These are phyloP conservation scores for Echites panduratus DNA, from an alignment of 257 asterid species.

Conservation along the genomic window DNA sequence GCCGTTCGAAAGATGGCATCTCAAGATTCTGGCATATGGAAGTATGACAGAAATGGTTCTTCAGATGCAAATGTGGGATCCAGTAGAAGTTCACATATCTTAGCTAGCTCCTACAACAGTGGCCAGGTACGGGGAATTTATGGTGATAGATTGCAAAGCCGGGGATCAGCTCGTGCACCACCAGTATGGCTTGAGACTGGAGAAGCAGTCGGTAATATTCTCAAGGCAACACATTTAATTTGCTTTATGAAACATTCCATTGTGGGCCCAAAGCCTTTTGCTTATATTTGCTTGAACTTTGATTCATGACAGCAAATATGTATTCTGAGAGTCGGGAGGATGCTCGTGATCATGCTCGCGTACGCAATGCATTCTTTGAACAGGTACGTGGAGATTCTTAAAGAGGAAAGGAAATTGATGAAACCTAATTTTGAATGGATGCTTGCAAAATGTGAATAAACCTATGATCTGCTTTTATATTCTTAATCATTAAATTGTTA, in stretches of 20 bases:
- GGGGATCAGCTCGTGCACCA: slow-evolving; percentile 57
- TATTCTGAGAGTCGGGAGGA: slow-evolving; percentile 96
- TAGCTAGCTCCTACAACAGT: slow-evolving; percentile 49
- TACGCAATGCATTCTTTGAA: slow-evolving; percentile 88
- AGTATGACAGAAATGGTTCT: slow-evolving; percentile 55
- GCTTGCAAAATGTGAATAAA: background rate
- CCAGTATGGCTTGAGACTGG: slow-evolving; percentile 80
- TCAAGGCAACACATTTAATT: slow-evolving; percentile 23
- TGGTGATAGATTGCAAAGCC: slow-evolving; percentile 48
- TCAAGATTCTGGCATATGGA: slow-evolving; percentile 75
- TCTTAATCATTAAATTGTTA: background rate
- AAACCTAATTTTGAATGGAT: background rate
- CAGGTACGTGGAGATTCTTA: slow-evolving; percentile 77
- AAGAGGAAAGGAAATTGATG: background rate
- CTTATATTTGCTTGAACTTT: slow-evolving; percentile 31
- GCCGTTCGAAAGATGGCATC: slow-evolving; percentile 73
- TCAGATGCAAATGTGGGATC: slow-evolving; percentile 60
- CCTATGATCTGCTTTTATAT: background rate
- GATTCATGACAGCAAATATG: slow-evolving; percentile 75
- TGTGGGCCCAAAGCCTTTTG: slow-evolving; percentile 20
- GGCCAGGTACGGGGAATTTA: slow-evolving; percentile 48
- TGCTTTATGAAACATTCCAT: slow-evolving; percentile 18
- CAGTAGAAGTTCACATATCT: slow-evolving; percentile 63
- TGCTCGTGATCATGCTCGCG: slow-evolving; percentile 97
- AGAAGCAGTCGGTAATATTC: slow-evolving; percentile 71